These are phyloP conservation scores for Breynia disticha DNA, from an alignment of 441 rosid genomes.

Conservation along the genomic window DNA sequence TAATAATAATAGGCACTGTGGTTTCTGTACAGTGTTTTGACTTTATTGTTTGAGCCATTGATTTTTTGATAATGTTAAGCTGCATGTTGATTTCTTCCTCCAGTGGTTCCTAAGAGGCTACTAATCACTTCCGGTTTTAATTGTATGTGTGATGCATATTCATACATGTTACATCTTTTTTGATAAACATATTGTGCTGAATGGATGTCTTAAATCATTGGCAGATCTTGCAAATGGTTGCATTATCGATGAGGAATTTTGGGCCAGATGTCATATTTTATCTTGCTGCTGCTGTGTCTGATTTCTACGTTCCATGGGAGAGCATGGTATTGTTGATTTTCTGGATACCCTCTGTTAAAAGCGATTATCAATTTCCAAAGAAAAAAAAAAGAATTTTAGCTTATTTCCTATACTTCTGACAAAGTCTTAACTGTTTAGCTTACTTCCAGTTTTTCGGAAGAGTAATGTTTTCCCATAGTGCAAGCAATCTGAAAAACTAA, in stretches of 20 bases:
- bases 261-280: slow-evolving; percentile 63
- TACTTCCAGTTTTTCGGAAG: no score
- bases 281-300: slow-evolving; percentile 98
- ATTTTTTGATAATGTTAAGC: neutral
- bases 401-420: no score
- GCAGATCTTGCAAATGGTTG: slow-evolving; percentile 72
- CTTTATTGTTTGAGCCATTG: neutral
- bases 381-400: no score
- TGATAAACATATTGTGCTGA: no score
- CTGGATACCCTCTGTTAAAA: slow-evolving; percentile 2
- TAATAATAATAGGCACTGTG: neutral
- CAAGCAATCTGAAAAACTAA: no score
- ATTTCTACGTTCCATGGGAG: slow-evolving; percentile 85
- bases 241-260: slow-evolving; percentile 32
- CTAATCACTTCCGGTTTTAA: no score
- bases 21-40: neutral
- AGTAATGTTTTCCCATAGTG: no score
- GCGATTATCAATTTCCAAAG: no score
- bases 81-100: neutral
- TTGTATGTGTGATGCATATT: neutral
- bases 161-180: neutral
- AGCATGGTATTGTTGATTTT: slow-evolving; percentile 55
- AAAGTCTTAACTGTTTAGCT: no score
- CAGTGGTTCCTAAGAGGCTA: neutral
- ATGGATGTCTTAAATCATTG: slow-evolving; percentile 6